phyloP scores from a whole-genome alignment of 2,329 filamentous ascomycete genomes.

The Ophiocordyceps sinensis region DNA sequence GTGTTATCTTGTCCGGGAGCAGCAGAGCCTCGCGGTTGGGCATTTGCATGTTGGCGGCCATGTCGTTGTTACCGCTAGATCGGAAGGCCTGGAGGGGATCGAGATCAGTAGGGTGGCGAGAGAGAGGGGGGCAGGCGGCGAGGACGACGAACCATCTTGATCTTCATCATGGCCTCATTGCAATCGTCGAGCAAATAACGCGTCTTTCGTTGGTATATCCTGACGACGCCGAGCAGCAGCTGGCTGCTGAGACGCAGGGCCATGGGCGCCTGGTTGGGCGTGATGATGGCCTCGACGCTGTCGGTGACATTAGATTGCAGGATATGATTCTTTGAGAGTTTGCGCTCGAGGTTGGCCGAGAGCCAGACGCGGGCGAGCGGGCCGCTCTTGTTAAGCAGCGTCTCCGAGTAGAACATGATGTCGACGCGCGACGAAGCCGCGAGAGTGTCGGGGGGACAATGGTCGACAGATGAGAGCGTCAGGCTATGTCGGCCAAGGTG shows the following conservation, averaged over 20 bases:
- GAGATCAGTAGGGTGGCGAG: conserved; percentile 13
- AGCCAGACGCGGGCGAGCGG: conserved; percentile 96
- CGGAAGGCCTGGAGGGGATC: conserved; percentile 60
- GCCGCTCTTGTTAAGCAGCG: conserved; percentile 89
- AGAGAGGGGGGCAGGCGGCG: background rate
- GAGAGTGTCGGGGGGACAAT: conserved; percentile 3
- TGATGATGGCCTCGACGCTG: conserved; percentile 91
- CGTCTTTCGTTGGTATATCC: conserved; percentile 95
- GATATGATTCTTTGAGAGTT: conserved; percentile 93
- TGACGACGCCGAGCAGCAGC: conserved; percentile 83
- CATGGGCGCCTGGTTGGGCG: conserved; percentile 84
- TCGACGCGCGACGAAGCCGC: conserved; percentile 15
- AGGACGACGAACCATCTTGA: conserved; percentile 67
- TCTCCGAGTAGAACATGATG: conserved; percentile 95
- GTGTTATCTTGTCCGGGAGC: conserved; percentile 83
- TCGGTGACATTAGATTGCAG: conserved; percentile 87
- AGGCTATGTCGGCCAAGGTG: background rate
- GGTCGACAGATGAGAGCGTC: conserved; percentile 1
- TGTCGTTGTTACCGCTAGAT: conserved; percentile 85
- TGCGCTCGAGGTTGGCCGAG: conserved; percentile 94
- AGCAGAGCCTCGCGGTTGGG: conserved; percentile 77
- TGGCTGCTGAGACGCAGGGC: conserved; percentile 88
- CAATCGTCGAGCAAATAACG: conserved; percentile 94
- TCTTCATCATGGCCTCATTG: conserved; percentile 93
- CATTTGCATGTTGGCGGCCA: conserved; percentile 68